Conservation (phyloP, 1,139 yeast species). For the Candida tetrigidarum region DNA sequence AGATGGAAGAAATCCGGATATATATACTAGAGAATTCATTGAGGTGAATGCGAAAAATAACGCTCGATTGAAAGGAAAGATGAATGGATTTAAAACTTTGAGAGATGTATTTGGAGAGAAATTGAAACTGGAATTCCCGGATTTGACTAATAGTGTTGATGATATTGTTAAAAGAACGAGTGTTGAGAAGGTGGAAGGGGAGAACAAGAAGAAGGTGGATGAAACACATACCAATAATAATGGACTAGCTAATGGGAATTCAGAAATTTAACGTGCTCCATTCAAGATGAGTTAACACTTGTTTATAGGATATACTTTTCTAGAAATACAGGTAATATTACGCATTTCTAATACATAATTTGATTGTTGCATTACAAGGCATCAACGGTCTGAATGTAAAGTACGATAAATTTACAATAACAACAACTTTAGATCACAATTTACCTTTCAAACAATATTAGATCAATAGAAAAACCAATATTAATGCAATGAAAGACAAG, state of each 20-base stretch:
- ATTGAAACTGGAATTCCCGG: constrained; percentile 78
- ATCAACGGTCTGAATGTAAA: no score
- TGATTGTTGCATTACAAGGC: no score
- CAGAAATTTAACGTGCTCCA: background rate
- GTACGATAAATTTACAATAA: no score
- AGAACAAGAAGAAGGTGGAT: background rate
- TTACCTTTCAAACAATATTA: no score
- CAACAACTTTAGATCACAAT: no score
- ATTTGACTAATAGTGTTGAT: constrained; percentile 47
- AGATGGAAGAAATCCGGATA: constrained; percentile 96
- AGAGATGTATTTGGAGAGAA: constrained; percentile 71
- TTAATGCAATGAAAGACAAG: no score
- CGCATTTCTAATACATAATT: no score
- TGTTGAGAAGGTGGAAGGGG: no score
- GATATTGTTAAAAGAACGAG: constrained; percentile 36
- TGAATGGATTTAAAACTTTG: constrained; percentile 59
- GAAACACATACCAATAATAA: background rate
- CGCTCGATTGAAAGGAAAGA: constrained; percentile 86
- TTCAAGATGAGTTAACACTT: no score
- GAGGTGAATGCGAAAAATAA: constrained; percentile 90
- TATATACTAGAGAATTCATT: constrained; percentile 93
- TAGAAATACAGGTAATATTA: no score
- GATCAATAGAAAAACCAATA: no score
- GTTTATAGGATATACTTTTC: no score
- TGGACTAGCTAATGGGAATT: constrained; percentile 2